phyloP scores from a whole-genome alignment of 805 yeast species.

The Wickerhamia fluorescens region DNA sequence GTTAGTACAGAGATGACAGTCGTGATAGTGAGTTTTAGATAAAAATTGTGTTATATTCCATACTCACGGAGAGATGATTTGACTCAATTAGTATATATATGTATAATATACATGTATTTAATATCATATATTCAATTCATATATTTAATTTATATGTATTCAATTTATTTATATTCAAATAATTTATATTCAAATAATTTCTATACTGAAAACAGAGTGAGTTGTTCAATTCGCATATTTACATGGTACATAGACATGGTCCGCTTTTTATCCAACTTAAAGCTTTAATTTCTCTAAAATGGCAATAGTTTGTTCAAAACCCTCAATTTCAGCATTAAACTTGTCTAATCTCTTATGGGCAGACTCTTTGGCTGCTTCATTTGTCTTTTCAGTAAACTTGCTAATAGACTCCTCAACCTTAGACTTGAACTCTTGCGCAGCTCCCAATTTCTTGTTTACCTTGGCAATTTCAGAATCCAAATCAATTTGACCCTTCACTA shows the following conservation, averaged over 20 bases:
- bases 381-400: conserved; percentile 85
- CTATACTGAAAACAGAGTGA: no score
- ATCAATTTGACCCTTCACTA: conserved; percentile 93
- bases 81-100: no score
- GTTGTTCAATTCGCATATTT: no score
- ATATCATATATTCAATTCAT: no score
- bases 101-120: conserved; percentile 3
- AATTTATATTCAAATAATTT: no score
- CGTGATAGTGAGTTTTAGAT: no score
- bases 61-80: no score
- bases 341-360: conserved; percentile 64
- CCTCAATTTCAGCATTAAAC: conserved; percentile 80
- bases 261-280: conserved; percentile 9
- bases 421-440: conserved; percentile 52
- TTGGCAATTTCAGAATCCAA: conserved; percentile 84
- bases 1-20: no score
- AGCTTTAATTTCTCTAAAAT: conserved; percentile 75
- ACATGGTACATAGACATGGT: no score
- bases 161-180: no score
- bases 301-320: conserved; percentile 77
- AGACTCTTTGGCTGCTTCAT: conserved; percentile 69
- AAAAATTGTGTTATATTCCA: no score
- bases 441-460: conserved; percentile 68
- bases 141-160: no score
- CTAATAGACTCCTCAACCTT: conserved; percentile 66